phyloP scores from a whole-genome alignment of 2,329 filamentous ascomycete genomes.

The Microascus cirrosus region DNA sequence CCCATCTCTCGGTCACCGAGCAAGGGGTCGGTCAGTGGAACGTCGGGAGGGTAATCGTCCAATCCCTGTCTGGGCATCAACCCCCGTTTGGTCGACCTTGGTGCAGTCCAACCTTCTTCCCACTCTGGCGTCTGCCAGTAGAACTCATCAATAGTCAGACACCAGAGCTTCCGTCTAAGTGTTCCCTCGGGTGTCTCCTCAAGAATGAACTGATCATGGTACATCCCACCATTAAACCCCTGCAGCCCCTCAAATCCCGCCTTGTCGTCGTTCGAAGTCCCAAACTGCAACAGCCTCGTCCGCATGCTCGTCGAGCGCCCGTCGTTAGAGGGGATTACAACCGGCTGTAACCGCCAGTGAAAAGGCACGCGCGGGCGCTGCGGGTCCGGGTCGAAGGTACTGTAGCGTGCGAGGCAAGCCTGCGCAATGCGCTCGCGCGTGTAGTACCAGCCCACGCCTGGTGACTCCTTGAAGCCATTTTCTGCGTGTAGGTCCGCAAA shows the following conservation, averaged over 20 bases:
- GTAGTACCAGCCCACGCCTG: background rate
- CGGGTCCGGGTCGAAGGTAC: conserved; percentile 1
- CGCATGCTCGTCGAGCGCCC: conserved; percentile 1
- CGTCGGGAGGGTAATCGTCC: background rate
- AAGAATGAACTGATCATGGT: conserved; percentile 3
- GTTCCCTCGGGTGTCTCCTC: background rate
- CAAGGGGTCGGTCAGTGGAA: background rate
- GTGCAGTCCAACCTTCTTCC: background rate
- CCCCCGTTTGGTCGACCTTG: background rate
- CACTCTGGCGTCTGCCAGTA: conserved; percentile 3
- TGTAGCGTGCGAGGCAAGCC: conserved; percentile 1
- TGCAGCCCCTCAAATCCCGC: background rate
- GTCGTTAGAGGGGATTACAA: background rate
- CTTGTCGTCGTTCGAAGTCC: background rate
- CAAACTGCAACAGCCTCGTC: conserved; percentile 2
- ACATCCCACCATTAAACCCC: conserved; percentile 4
- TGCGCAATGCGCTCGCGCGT: conserved; percentile 3
- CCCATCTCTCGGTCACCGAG: background rate
- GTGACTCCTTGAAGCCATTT: conserved; percentile 3
- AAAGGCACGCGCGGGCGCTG: conserved; percentile 1
- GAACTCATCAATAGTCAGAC: conserved; percentile 4
- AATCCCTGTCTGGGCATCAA: background rate
- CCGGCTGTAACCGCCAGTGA: conserved; percentile 2
- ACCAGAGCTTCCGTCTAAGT: conserved; percentile 1
- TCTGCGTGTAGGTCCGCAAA: conserved; percentile 2